These are phyloP conservation scores for Pythium pyrilobum DNA, from an alignment of 352 stramenopile genomes.

Conservation along the genomic window DNA sequence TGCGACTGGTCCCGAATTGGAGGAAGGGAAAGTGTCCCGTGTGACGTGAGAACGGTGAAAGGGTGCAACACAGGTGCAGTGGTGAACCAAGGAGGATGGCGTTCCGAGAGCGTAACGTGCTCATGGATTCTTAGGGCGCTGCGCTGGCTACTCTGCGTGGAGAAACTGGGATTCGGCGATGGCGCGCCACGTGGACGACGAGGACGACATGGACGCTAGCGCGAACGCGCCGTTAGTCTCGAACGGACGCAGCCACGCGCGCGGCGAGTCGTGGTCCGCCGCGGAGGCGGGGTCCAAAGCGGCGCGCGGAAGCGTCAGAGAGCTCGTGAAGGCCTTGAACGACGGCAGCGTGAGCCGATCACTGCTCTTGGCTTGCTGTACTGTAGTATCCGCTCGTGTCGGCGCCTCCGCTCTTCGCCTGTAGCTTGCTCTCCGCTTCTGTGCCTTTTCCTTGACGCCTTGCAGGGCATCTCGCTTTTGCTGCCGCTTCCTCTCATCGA, in stretches of 20 bases:
- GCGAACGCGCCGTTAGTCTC: too few relatives aligned
- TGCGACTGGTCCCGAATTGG: not conserved
- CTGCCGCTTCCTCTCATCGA: constrained; percentile 11
- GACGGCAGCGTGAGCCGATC: not conserved
- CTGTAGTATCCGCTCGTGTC: too few relatives aligned
- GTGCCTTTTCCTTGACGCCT: not conserved
- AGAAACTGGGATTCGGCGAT: too few relatives aligned
- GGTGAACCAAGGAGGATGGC: too few relatives aligned
- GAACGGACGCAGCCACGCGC: constrained; percentile 1
- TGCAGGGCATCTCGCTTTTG: not conserved
- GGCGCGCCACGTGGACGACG: too few relatives aligned
- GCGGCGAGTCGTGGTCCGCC: not conserved
- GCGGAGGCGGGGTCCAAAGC: too few relatives aligned
- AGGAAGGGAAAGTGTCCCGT: not conserved
- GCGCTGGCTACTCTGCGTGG: too few relatives aligned
- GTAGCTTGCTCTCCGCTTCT: not conserved
- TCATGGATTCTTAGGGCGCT: too few relatives aligned
- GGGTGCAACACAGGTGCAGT: not conserved
- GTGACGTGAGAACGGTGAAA: not conserved
- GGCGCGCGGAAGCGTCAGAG: too few relatives aligned
- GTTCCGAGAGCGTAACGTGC: too few relatives aligned
- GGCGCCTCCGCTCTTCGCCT: too few relatives aligned
- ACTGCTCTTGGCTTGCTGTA: not conserved
- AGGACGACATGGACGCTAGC: too few relatives aligned
- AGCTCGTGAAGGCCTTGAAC: not conserved